These are phyloP conservation scores for Colletotrichum lentis DNA, from an alignment of 2,329 filamentous ascomycete species.

Conservation along the genomic window DNA sequence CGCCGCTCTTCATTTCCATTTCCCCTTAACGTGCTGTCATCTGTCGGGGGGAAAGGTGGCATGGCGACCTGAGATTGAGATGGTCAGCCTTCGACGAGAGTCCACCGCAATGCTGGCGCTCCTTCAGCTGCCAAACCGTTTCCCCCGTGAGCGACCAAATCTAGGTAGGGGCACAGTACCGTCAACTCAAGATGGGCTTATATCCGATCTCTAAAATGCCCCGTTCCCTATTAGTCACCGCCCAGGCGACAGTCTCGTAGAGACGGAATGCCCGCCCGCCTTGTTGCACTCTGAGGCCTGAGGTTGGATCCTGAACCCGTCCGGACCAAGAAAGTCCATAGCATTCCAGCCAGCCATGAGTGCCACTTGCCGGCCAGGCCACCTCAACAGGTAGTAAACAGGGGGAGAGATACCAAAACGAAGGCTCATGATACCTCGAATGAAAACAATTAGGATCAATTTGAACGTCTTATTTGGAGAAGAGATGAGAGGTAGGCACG, in stretches of 20 bases:
- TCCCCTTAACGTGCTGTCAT: conserved; percentile 20
- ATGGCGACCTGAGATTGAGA: neutral
- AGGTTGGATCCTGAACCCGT: conserved; percentile 24
- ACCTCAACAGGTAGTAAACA: neutral
- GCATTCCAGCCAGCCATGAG: conserved; percentile 12
- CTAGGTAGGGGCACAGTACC: too few species aligned
- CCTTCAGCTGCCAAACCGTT: neutral
- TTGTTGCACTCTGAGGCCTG: conserved; percentile 26
- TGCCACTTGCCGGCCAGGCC: neutral
- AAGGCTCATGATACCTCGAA: neutral
- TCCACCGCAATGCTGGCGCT: neutral
- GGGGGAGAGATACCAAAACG: neutral
- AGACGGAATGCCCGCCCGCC: conserved; percentile 5
- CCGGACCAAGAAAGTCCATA: conserved; percentile 8
- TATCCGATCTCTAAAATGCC: neutral
- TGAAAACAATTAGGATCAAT: neutral
- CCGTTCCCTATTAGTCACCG: neutral
- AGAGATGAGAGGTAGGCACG: neutral
- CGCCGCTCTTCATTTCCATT: conserved; percentile 21
- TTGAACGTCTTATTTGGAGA: neutral
- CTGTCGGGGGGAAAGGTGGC: conserved; percentile 8
- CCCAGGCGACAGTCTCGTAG: neutral
- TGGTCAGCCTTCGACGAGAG: neutral
- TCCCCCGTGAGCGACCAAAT: neutral
- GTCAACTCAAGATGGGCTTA: neutral